Percentiles rank a stretch among this genome's conserved stretches.
Evolutionary conservation across 805 yeast species (phyloP).

Genomic region (Starmerella bombi): DNA sequence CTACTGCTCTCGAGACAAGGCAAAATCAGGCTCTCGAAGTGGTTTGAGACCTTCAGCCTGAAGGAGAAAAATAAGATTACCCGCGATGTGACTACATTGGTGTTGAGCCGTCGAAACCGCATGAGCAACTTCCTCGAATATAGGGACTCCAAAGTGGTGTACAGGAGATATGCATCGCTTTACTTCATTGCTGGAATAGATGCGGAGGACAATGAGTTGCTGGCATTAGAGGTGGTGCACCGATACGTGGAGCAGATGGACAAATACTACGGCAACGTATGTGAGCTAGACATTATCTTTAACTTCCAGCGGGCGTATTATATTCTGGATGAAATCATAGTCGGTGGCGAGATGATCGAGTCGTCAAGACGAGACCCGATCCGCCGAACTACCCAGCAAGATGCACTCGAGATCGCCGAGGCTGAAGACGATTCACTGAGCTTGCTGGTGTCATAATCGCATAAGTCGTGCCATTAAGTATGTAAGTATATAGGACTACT

Average conservation of each 20-base stretch:
- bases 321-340: slow-evolving; percentile 73
- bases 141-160: slow-evolving; percentile 70
- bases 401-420: slow-evolving; percentile 70
- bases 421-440: slow-evolving; percentile 35
- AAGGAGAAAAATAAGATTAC: slow-evolving; percentile 76
- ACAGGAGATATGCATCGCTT: slow-evolving; percentile 83
- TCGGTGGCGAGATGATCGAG: slow-evolving; percentile 82
- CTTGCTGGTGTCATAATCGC: slow-evolving; percentile 13
- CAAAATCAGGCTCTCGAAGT: slow-evolving; percentile 79
- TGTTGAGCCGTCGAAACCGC: slow-evolving; percentile 72
- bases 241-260: slow-evolving; percentile 96
- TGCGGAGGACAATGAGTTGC: slow-evolving; percentile 69
- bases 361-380: slow-evolving; percentile 68
- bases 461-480: too few relatives aligned
- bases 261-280: slow-evolving; percentile 84
- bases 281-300: slow-evolving; percentile 92
- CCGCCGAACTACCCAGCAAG: slow-evolving; percentile 67
- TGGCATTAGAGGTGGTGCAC: slow-evolving; percentile 76
- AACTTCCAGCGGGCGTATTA: slow-evolving; percentile 90
- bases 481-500: neutral
- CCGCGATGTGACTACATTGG: slow-evolving; percentile 73
- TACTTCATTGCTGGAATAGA: slow-evolving; percentile 83
- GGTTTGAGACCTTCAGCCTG: slow-evolving; percentile 77
- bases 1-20: slow-evolving; percentile 87
- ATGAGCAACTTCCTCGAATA: slow-evolving; percentile 93